These are phyloP conservation scores for Xylaria venustula DNA, from an alignment of 495 filamentous ascomycete species.

Conservation along the genomic window DNA sequence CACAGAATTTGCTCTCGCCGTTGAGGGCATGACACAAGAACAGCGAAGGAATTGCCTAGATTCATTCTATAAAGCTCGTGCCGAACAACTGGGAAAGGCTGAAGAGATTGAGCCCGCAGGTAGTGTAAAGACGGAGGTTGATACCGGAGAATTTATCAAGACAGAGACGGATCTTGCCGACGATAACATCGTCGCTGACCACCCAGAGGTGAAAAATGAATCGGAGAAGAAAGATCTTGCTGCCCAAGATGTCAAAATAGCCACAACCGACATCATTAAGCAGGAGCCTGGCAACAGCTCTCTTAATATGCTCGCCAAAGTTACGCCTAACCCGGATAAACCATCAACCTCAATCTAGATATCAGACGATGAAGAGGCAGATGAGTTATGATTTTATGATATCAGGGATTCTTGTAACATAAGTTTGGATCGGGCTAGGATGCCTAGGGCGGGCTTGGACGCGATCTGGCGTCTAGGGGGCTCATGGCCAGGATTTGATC, in stretches of 20 bases:
- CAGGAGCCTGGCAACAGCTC: not conserved
- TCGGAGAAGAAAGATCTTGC: conserved; percentile 9
- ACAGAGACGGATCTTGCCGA: conserved; percentile 5
- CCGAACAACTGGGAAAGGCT: conserved; percentile 29
- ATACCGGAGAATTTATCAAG: conserved; percentile 11
- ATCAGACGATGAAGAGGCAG: conserved; percentile 27
- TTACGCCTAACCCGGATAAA: conserved; percentile 12
- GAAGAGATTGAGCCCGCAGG: conserved; percentile 13
- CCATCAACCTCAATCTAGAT: conserved; percentile 25
- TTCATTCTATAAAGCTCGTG: conserved; percentile 65
- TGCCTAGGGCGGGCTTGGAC: not conserved
- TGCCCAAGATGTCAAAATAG: not conserved
- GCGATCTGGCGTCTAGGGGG: not conserved
- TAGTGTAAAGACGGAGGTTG: conserved; percentile 4
- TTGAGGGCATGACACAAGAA: conserved; percentile 91
- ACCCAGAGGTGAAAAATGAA: conserved; percentile 1
- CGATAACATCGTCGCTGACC: not conserved
- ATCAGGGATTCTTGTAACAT: not conserved
- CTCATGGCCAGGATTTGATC: not conserved
- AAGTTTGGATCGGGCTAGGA: not conserved
- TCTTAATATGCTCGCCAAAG: not conserved
- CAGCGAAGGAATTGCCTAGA: conserved; percentile 78
- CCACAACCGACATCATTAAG: not conserved
- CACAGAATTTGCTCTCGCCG: conserved; percentile 87
- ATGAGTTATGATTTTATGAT: conserved; percentile 22